Evolutionary conservation across 441 rosid species (phyloP).

Genomic region (Aleurites moluccanus): DNA sequence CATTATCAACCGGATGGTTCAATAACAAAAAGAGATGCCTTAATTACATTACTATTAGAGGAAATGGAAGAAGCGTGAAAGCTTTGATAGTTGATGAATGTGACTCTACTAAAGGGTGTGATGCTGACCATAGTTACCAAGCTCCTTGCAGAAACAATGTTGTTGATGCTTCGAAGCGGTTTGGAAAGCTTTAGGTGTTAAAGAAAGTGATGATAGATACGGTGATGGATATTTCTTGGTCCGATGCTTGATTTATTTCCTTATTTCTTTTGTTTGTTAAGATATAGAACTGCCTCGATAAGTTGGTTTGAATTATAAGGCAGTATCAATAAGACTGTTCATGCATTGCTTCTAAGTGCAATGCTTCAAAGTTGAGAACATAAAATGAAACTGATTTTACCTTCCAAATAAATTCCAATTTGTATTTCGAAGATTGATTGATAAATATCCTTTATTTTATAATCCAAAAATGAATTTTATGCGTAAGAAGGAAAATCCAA

Average conservation of each 20-base stretch:
- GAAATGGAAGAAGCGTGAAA: conserved; percentile 30
- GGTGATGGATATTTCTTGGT: conserved; percentile 38
- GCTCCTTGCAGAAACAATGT: conserved; percentile 31
- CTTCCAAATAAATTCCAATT: too few relatives aligned
- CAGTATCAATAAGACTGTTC: background rate
- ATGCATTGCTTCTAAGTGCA: background rate
- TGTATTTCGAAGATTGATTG: too few relatives aligned
- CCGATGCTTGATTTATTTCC: conserved; percentile 11
- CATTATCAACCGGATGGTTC: conserved; percentile 37
- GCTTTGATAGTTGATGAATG: conserved; percentile 43
- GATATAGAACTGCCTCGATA: background rate
- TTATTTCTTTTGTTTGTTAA: background rate
- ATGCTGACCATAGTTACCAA: conserved; percentile 32
- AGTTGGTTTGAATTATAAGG: background rate
- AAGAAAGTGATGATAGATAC: conserved; percentile 4
- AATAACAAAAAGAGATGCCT: conserved; percentile 31
- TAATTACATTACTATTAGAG: conserved; percentile 23
- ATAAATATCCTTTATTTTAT: too few relatives aligned
- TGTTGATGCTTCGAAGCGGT: conserved; percentile 32
- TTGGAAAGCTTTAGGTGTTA: conserved; percentile 33
- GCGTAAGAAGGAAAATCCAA: too few relatives aligned
- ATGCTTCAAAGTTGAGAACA: background rate
- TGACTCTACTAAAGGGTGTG: conserved; percentile 38
- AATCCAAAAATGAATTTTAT: too few relatives aligned
- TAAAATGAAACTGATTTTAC: too few relatives aligned